Evolutionary conservation across 225 moss, liverwort and hornwort species (phyloP), one percentile per base, ranked within the genome.

Genomic region (Bryum argenteum): DNA sequence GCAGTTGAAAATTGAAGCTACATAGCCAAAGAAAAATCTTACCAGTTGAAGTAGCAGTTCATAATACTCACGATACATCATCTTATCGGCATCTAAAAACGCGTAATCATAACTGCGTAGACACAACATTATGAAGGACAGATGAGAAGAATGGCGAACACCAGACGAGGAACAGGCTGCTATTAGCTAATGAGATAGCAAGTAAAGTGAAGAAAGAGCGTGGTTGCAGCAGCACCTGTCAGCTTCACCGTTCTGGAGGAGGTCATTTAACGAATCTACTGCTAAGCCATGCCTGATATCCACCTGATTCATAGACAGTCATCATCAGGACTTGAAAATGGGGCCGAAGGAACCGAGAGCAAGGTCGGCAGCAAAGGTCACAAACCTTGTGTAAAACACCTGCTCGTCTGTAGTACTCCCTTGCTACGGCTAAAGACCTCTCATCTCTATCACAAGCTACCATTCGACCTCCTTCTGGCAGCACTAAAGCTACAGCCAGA

Each of bases 61-160:
- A 55, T 98, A 98, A 54, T 98, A 98, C 67, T 87, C 80, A 33
- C 77, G 83, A 61, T 98, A 92, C 89, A 79, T 84, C 87, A 71
- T 85, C 79, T 94, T 94, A 80, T 94, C 92, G 64, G 98, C 98
- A 82, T 98, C 98, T 79, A 94, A 59, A 72, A 98, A 98, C 63
- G 94, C 94, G 43, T 92, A 92, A 54, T 98, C 98, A 64, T 87
- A 94, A 73, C 96, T 97, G 83, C 73, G 55, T 11, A 63, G 37
- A 68, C 65, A 77, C 56, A 53, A 51, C 16, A 67, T 37, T 23
- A 44, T 47, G 41, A 42, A 63, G 5, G 28, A 60, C 59, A 59
- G 38, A 44, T 15, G 23, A 22, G 39, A 58, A 68, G 63, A 63
- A 16, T 18, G 8, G 53, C n/a, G 33, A 44, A 5, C 38, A 41